Percentiles rank a stretch among this genome's conserved stretches.
phyloP scores from a whole-genome alignment of 1,284 basidiomycete genomes.

The Waitea zeae region DNA sequence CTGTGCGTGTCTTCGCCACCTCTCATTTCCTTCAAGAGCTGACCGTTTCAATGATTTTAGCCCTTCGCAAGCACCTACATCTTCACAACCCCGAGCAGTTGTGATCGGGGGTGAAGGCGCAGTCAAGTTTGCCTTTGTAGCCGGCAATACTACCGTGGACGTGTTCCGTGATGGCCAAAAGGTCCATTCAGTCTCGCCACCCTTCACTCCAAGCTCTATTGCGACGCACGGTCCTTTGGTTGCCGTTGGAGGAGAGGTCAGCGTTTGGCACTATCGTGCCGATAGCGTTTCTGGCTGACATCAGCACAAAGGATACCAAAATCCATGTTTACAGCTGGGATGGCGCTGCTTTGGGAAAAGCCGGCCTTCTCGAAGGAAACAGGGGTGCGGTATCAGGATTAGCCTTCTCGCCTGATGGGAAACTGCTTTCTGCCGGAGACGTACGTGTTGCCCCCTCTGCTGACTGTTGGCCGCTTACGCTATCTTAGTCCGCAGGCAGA shows the following conservation, averaged over 20 bases:
- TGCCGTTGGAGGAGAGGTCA: slow-evolving; percentile 63
- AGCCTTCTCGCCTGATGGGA: slow-evolving; percentile 68
- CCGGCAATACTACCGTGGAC: slow-evolving; percentile 50
- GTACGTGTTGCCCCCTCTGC: slow-evolving; percentile 22
- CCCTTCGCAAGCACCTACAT: slow-evolving; percentile 25
- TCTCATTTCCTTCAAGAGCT: slow-evolving; percentile 4
- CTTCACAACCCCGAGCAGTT: slow-evolving; percentile 62
- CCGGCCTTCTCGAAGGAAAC: slow-evolving; percentile 46
- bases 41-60: slow-evolving; percentile 16
- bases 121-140: slow-evolving; percentile 63
- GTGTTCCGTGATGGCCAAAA: slow-evolving; percentile 51
- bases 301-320: slow-evolving; percentile 43
- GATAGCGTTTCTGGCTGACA: not conserved
- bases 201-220: slow-evolving; percentile 39
- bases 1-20: slow-evolving; percentile 29
- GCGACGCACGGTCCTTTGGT: slow-evolving; percentile 34
- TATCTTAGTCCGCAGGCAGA: slow-evolving; percentile 53
- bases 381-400: slow-evolving; percentile 60
- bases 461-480: slow-evolving; percentile 1
- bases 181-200: slow-evolving; percentile 33
- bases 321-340: slow-evolving; percentile 60
- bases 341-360: slow-evolving; percentile 38
- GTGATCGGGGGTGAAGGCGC: slow-evolving; percentile 44
- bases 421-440: slow-evolving; percentile 66
- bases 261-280: slow-evolving; percentile 9